phyloP scores from a whole-genome alignment of 2,329 filamentous ascomycete species.

The Venturia nashicola region DNA sequence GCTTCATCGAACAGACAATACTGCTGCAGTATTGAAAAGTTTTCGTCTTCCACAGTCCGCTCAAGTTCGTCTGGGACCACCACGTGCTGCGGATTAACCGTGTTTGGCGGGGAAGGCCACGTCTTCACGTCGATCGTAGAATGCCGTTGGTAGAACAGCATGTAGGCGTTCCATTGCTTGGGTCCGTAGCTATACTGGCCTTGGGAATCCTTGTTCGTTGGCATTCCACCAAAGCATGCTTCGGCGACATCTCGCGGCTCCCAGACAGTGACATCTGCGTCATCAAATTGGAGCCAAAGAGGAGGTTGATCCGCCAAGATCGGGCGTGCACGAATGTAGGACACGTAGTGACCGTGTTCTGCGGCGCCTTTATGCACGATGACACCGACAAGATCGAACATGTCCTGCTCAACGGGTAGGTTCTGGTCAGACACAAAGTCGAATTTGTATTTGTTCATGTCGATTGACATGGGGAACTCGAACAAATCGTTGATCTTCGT shows the following conservation, averaged over 20 bases:
- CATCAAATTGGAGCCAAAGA: slow-evolving; percentile 88
- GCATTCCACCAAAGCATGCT: slow-evolving; percentile 55
- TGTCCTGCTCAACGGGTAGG: slow-evolving; percentile 48
- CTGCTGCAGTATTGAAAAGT: background rate
- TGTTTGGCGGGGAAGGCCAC: background rate
- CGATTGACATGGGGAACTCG: slow-evolving; percentile 68
- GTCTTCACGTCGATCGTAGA: slow-evolving; percentile 40
- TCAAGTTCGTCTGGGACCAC: background rate
- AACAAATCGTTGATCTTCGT: slow-evolving; percentile 96
- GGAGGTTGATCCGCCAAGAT: slow-evolving; percentile 32
- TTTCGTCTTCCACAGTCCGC: background rate
- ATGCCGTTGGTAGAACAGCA: slow-evolving; percentile 89
- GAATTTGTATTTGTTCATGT: slow-evolving; percentile 86
- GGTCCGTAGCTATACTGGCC: slow-evolving; percentile 16
- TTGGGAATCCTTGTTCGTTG: slow-evolving; percentile 16
- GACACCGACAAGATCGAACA: slow-evolving; percentile 89
- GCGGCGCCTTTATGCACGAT: slow-evolving; percentile 88
- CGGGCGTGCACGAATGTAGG: slow-evolving; percentile 75
- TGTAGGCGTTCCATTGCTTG: slow-evolving; percentile 65
- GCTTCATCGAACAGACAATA: slow-evolving; percentile 6
- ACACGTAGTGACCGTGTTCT: slow-evolving; percentile 95
- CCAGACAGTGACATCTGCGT: slow-evolving; percentile 68
- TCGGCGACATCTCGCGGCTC: slow-evolving; percentile 60
- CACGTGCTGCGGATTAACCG: background rate
- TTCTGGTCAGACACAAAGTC: slow-evolving; percentile 60